Evolutionary conservation across 2,329 filamentous ascomycete species (phyloP).

Genomic region (Mycogone perniciosa): DNA sequence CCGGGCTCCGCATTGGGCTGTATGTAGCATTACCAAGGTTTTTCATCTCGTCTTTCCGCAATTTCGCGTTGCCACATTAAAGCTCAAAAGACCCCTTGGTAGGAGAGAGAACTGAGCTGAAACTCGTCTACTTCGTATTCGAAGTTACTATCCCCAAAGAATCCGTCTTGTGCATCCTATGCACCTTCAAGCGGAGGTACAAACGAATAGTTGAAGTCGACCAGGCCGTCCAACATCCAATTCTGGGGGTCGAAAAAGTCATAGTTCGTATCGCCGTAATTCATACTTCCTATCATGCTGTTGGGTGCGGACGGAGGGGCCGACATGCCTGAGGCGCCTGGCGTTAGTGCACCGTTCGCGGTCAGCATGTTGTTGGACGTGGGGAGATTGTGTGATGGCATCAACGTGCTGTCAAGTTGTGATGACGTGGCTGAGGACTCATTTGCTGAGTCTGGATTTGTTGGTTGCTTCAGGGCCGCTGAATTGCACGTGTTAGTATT

Average conservation of each 20-base stretch:
- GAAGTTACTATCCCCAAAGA: not conserved
- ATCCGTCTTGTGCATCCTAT: slow-evolving; percentile 20
- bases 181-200: slow-evolving; percentile 49
- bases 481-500: slow-evolving; percentile 22
- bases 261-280: slow-evolving; percentile 64
- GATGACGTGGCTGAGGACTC: slow-evolving; percentile 65
- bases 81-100: too few species aligned
- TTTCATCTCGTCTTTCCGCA: too few species aligned
- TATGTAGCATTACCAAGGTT: too few species aligned
- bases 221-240: slow-evolving; percentile 84
- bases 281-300: slow-evolving; percentile 44
- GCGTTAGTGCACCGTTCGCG: slow-evolving; percentile 47
- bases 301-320: slow-evolving; percentile 34
- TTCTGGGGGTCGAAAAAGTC: slow-evolving; percentile 90
- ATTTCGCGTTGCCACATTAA: too few species aligned
- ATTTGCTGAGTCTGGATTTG: slow-evolving; percentile 72
- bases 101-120: too few species aligned
- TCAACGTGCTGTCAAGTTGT: slow-evolving; percentile 55
- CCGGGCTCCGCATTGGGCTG: too few species aligned
- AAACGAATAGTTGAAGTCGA: slow-evolving; percentile 71
- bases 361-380: slow-evolving; percentile 42
- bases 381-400: slow-evolving; percentile 33
- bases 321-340: slow-evolving; percentile 41
- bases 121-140: slow-evolving; percentile 2
- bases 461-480: slow-evolving; percentile 73